phyloP scores from a whole-genome alignment of 768 basidiomycete species.

The Leucocoprinus leucothites region DNA sequence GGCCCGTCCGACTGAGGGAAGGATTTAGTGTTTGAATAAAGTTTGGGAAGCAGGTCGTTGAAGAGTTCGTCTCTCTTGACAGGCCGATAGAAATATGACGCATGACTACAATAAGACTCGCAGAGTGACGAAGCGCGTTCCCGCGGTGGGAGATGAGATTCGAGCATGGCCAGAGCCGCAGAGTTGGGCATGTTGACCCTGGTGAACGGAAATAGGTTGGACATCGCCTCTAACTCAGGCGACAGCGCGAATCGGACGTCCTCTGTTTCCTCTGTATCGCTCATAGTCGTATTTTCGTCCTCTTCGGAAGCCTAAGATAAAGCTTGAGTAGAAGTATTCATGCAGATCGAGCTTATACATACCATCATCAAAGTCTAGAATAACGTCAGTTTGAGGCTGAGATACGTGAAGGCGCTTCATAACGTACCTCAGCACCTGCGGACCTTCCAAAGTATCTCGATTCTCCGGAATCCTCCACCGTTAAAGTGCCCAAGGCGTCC shows the following conservation, averaged over 20 bases:
- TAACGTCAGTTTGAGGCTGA: background rate
- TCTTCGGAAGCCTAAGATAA: constrained; percentile 29
- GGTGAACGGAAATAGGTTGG: constrained; percentile 40
- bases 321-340: background rate
- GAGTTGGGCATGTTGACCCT: constrained; percentile 26
- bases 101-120: constrained; percentile 43
- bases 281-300: constrained; percentile 13
- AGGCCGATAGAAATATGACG: constrained; percentile 46
- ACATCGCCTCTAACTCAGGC: constrained; percentile 33
- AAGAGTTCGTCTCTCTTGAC: constrained; percentile 47
- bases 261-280: background rate
- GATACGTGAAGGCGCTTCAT: background rate
- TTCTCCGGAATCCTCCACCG: constrained; percentile 56
- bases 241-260: constrained; percentile 15
- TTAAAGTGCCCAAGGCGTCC: constrained; percentile 63
- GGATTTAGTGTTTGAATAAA: constrained; percentile 31
- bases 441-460: constrained; percentile 65
- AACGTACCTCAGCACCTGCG: constrained; percentile 56
- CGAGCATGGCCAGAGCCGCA: constrained; percentile 29
- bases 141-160: constrained; percentile 40
- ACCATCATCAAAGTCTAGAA: constrained; percentile 41
- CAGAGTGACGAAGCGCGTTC: constrained; percentile 38
- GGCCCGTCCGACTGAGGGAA: constrained; percentile 10
- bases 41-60: constrained; percentile 32
- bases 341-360: background rate